Conservation (phyloP, 768 basidiomycete species). For the Pisolithus tinctorius region DNA sequence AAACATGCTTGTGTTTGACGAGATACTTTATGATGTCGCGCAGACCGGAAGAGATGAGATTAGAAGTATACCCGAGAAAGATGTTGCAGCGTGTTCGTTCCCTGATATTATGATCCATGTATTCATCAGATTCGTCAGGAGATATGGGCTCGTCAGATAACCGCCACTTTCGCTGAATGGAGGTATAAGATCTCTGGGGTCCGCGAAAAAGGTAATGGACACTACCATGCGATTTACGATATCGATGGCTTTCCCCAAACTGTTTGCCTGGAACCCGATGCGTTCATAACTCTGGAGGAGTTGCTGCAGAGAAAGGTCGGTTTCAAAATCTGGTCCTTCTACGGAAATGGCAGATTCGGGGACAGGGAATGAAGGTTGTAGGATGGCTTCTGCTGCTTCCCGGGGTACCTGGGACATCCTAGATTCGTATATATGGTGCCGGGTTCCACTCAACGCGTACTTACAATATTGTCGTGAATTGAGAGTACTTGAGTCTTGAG, state of each 20-base stretch:
- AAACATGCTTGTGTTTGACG: constrained; percentile 87
- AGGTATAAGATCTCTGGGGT: background rate
- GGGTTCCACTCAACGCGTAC: background rate
- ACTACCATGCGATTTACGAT: constrained; percentile 91
- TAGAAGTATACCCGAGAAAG: constrained; percentile 97
- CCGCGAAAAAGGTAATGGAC: background rate
- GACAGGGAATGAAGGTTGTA: constrained; percentile 70
- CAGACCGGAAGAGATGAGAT: constrained; percentile 95
- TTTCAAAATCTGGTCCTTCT: constrained; percentile 82
- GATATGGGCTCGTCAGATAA: constrained; percentile 76
- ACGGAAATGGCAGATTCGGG: constrained; percentile 62
- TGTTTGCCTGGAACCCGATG: constrained; percentile 98
- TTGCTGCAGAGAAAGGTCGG: constrained; percentile 53
- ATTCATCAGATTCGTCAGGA: constrained; percentile 67
- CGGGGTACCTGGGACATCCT: constrained; percentile 35
- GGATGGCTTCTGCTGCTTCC: constrained; percentile 66
- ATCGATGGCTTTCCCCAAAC: constrained; percentile 79
- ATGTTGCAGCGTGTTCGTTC: constrained; percentile 74
- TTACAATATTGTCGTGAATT: background rate
- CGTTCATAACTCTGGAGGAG: constrained; percentile 77
- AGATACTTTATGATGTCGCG: constrained; percentile 89
- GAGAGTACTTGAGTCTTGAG: too few species aligned
- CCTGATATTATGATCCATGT: constrained; percentile 49
- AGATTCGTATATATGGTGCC: background rate
- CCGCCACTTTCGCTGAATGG: constrained; percentile 72